These are phyloP conservation scores for Ramalina peruviana DNA, from an alignment of 495 filamentous ascomycete genomes.

Conservation along the genomic window DNA sequence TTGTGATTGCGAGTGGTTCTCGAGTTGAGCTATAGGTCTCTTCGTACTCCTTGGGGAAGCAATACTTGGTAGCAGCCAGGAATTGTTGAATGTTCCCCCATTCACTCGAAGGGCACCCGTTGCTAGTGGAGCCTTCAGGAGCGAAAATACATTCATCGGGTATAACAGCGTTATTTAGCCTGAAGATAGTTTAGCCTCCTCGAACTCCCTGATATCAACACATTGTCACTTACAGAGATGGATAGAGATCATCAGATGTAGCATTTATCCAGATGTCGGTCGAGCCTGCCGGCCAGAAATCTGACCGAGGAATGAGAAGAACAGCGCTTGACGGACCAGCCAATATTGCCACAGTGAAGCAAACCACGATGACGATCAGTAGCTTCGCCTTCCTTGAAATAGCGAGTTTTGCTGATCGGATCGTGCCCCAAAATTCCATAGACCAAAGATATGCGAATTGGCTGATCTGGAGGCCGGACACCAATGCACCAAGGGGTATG, in stretches of 20 bases:
- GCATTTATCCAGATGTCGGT: conserved; percentile 18
- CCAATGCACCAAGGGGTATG: conserved; percentile 13
- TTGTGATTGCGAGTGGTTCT: too few relatives aligned
- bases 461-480: conserved; percentile 14
- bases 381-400: not conserved
- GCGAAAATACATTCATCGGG: not conserved
- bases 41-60: too few relatives aligned
- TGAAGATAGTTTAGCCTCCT: not conserved
- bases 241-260: conserved; percentile 15
- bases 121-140: not conserved
- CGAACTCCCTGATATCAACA: too few relatives aligned
- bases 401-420: not conserved
- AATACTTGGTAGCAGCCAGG: not conserved
- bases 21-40: too few relatives aligned
- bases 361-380: not conserved
- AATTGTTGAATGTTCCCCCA: not conserved
- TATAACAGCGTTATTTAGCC: conserved; percentile 1
- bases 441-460: conserved; percentile 19
- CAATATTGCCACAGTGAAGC: conserved; percentile 9
- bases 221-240: conserved; percentile 1
- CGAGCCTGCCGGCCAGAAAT: conserved; percentile 15
- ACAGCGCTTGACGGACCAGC: conserved; percentile 17
- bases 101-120: conserved; percentile 7
- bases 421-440: conserved; percentile 14
- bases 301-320: conserved; percentile 11